Base-by-base conservation (phyloP, 805 yeast genomes). In the Kuraishia borneana region DNA sequence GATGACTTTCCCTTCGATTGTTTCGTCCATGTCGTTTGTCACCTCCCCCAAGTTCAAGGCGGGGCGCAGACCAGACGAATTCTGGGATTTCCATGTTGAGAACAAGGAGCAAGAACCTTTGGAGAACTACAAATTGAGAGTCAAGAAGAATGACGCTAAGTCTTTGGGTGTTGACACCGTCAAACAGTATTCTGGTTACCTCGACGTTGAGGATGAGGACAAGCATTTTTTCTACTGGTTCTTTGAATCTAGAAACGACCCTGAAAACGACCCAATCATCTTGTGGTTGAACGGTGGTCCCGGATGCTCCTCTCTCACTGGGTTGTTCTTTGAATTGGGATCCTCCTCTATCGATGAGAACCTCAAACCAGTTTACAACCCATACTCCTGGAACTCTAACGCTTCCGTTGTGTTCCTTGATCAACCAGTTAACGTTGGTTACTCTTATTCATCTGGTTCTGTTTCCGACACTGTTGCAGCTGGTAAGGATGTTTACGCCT, bases 261-360 rank as follows among this genome's bases (percentile, higher is more conserved):
- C 96, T 3, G 59, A 56, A 35, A 83, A 64, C 35, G 96, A 89
- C 56, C 96, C 96, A 2, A 68, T 87, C 17, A 69, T 89, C 36
- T 58, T 80, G 42, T 82, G 89, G 97, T 65, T 88, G 46, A 88
- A 88, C 52, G 96, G 96, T 43, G 96, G 96, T 4, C 96, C 96
- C 25, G 96, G 96, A 9, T 88, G 96, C 53, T 83, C 95, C 0
- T 83, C 95, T 1, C 60, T 85, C 51, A 83, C 94, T 22, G 96
- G 96, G 6, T 63, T 88, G 38, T 74, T 89, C 47, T 85, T 88
- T 50, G 97, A 89, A 56, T 68, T 87, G 50, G 97, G 97, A 18
- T 95, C 96, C 4, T 71, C 95, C 1, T 66, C 78, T 10, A 74
- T 89, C 39, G 76, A 72, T 40, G 56, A 70, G 23, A 67, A 72